phyloP scores from a whole-genome alignment of 768 basidiomycete genomes.

The Suillus spraguei region DNA sequence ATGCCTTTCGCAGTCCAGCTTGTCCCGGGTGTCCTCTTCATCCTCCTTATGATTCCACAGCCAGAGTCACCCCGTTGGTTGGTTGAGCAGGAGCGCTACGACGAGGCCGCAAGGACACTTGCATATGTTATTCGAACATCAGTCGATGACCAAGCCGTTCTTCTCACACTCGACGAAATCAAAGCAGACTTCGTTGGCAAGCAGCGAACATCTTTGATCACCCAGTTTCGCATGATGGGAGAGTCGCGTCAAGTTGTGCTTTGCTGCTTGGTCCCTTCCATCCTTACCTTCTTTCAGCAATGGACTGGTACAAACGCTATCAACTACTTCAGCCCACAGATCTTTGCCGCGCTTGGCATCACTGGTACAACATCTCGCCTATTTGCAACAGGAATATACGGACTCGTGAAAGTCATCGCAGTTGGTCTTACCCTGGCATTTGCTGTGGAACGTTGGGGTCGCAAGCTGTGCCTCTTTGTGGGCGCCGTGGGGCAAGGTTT shows the following conservation, averaged over 20 bases:
- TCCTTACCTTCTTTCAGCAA: slow-evolving; percentile 47
- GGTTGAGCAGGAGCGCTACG: slow-evolving; percentile 44
- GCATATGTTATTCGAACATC: slow-evolving; percentile 35
- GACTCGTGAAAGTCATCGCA: slow-evolving; percentile 40
- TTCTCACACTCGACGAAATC: slow-evolving; percentile 43
- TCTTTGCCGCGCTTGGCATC: slow-evolving; percentile 48
- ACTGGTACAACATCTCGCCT: slow-evolving; percentile 41
- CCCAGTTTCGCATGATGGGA: slow-evolving; percentile 40
- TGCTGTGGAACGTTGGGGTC: slow-evolving; percentile 46
- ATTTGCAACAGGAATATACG: slow-evolving; percentile 46
- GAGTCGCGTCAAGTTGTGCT: slow-evolving; percentile 38
- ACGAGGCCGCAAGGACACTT: slow-evolving; percentile 37
- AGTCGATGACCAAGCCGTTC: slow-evolving; percentile 35
- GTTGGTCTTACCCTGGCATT: slow-evolving; percentile 43
- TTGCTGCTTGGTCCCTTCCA: slow-evolving; percentile 42
- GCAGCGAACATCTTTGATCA: slow-evolving; percentile 31
- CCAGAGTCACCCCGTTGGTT: slow-evolving; percentile 54
- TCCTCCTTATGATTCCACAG: slow-evolving; percentile 43
- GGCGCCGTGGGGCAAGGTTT: too few relatives aligned
- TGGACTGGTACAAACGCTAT: slow-evolving; percentile 53
- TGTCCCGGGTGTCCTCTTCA: slow-evolving; percentile 49
- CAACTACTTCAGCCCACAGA: slow-evolving; percentile 50
- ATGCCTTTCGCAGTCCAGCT: slow-evolving; percentile 49
- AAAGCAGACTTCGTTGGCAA: slow-evolving; percentile 44
- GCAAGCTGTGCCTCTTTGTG: slow-evolving; percentile 46